Evolutionary conservation across 257 asterid species (phyloP), one percentile per base, ranked within the genome.

Genomic region (Scutellaria baicalensis): DNA sequence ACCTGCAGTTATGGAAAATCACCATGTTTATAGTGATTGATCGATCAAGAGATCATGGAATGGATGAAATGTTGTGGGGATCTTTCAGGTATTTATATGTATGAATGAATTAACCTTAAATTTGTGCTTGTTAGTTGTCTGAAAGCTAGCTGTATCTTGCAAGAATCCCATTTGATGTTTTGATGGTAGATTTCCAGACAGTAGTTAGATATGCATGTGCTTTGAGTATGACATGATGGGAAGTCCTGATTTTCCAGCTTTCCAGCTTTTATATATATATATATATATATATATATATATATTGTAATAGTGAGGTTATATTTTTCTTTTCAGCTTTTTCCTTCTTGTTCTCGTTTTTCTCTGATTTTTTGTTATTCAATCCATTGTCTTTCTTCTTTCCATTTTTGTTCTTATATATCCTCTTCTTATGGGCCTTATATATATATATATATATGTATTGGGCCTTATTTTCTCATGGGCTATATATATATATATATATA

Each of bases 121-220:
- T 60, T 75, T 45, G 33, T 71, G 88, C 78, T 80, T 81, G 81
- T 91, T 84, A 84, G 85, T 81, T 16, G 33, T 27, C 33, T 3
- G 66, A 85, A 81, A 84, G 96, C 88, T 89, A 89, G 81, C 68
- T 73, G 76, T 65, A 71, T 81, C 61, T 54, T 39, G 23, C 51
- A n/a, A 54, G 64, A 77, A 81, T 79, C 78, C 35, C 70, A 74
- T 38, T 72, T 48, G 73, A 55, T 76, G 33, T 48, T 49, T 33
- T 73, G 81, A 74, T 75, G 80, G 72, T 64, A 31, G 72, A 44
- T 64, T 4, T 42, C 58, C 67, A 70, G 81, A 69, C 79, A 80
- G n/a, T 71, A 68, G 80, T 70, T 78, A 40, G 71, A 77, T 51
- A 31, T 73, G 72, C 89, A 81, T 86, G 86, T 88, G 88, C 75